Percentiles rank a stretch among this genome's conserved stretches.
phyloP scores from a whole-genome alignment of 768 basidiomycete species.

The Cystofilobasidium macerans region DNA sequence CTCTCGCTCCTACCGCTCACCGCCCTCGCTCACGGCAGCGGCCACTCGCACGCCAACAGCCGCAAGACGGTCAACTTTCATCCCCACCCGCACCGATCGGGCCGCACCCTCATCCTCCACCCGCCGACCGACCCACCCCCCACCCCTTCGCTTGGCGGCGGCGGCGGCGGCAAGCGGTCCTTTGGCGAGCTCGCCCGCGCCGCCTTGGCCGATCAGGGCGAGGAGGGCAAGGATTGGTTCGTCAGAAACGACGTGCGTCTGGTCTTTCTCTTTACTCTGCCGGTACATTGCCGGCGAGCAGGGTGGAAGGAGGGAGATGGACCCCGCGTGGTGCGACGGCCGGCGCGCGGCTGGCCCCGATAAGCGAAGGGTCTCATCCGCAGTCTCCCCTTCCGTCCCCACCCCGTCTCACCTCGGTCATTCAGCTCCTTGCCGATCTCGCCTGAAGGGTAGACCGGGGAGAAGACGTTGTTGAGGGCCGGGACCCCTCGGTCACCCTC shows the following conservation, averaged over 20 bases:
- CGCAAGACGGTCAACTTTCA: constrained; percentile 66
- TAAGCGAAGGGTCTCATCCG: too few species aligned
- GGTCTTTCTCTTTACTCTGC: neutral
- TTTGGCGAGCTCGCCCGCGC: constrained; percentile 49
- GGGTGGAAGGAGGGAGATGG: neutral
- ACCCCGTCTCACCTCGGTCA: too few species aligned
- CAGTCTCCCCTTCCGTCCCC: too few species aligned
- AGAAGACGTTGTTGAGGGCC: too few species aligned
- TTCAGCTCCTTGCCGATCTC: too few species aligned
- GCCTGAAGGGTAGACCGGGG: too few species aligned
- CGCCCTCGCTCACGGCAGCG: constrained; percentile 20
- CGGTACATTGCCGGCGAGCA: neutral
- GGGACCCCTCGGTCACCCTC: too few species aligned
- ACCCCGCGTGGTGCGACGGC: neutral
- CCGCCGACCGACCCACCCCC: neutral
- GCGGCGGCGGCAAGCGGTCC: constrained; percentile 41
- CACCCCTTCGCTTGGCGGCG: constrained; percentile 16
- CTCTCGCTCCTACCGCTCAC: constrained; percentile 19
- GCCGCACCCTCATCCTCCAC: constrained; percentile 38
- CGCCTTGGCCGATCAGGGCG: constrained; percentile 48
- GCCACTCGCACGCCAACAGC: constrained; percentile 28
- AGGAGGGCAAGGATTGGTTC: constrained; percentile 33
- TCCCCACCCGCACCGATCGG: constrained; percentile 38
- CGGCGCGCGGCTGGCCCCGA: too few species aligned
- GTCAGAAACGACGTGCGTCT: constrained; percentile 38